Conservation (phyloP, 805 yeast genomes). For the Lipomyces kockii region DNA sequence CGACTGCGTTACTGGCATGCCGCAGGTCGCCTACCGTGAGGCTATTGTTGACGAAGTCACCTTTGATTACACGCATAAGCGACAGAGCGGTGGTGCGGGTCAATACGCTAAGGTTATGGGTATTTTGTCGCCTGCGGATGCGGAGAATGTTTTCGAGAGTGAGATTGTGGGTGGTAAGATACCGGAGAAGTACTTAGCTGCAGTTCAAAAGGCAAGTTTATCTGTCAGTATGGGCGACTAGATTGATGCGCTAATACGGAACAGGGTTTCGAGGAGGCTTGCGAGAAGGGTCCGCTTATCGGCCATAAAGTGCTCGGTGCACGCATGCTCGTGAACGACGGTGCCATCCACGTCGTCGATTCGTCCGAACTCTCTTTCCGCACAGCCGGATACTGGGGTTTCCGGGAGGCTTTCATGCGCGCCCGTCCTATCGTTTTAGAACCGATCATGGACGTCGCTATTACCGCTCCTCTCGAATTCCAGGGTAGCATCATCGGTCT, state of each 20-base stretch:
- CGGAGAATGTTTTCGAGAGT: constrained; percentile 72
- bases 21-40: constrained; percentile 98
- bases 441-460: constrained; percentile 93
- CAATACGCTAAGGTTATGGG: constrained; percentile 97
- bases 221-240: too few species aligned
- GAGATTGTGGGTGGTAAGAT: constrained; percentile 96
- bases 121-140: constrained; percentile 59
- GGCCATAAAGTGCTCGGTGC: constrained; percentile 95
- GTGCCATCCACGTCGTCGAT: constrained; percentile 96
- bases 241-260: constrained; percentile 2
- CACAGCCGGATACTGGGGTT: constrained; percentile 89
- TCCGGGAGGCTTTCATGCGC: constrained; percentile 83
- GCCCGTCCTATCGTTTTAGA: constrained; percentile 89
- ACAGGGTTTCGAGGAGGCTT: constrained; percentile 92
- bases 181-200: constrained; percentile 90
- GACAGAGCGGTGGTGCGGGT: constrained; percentile 99
- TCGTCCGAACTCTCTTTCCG: constrained; percentile 95
- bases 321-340: constrained; percentile 92
- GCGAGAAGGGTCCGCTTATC: constrained; percentile 94
- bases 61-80: constrained; percentile 95
- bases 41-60: constrained; percentile 72
- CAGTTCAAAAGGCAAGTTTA: constrained; percentile 60
- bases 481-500: constrained; percentile 92
- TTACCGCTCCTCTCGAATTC: constrained; percentile 94
- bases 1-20: constrained; percentile 93